Evolutionary conservation across 1,284 basidiomycete genomes (phyloP).

Genomic region (Boletus calvinii): DNA sequence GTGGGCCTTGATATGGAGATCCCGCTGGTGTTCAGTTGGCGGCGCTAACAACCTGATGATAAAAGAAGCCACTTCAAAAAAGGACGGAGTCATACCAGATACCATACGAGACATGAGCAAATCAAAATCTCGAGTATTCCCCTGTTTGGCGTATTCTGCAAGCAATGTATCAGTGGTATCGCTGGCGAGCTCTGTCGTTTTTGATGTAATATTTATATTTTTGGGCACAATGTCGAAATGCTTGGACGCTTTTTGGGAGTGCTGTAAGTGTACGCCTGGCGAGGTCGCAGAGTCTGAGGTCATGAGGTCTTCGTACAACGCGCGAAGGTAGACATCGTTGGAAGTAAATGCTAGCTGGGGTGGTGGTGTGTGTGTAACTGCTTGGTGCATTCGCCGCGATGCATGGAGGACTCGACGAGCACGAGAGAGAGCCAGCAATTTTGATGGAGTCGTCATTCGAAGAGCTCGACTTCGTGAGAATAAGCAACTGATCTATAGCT

Average conservation of each 20-base stretch:
- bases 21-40: constrained; percentile 57
- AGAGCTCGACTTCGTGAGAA: not conserved
- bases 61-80: not conserved
- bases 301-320: constrained; percentile 7
- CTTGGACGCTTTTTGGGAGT: not conserved
- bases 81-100: constrained; percentile 36
- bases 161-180: constrained; percentile 47
- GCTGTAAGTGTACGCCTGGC: not conserved
- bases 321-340: constrained; percentile 2
- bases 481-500: no score
- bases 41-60: constrained; percentile 30
- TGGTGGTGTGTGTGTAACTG: constrained; percentile 4
- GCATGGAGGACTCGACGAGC: constrained; percentile 2
- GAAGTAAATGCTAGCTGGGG: not conserved
- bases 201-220: not conserved
- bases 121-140: constrained; percentile 49
- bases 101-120: constrained; percentile 43
- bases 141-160: constrained; percentile 46
- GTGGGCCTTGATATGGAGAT: constrained; percentile 61
- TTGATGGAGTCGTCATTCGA: not conserved
- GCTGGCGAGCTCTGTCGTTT: constrained; percentile 44
- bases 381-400: constrained; percentile 26
- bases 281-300: not conserved
- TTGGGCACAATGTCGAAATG: not conserved
- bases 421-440: constrained; percentile 2